Base-by-base conservation (phyloP, 2,329 filamentous ascomycete species). In the Colletotrichum spinosum region DNA sequence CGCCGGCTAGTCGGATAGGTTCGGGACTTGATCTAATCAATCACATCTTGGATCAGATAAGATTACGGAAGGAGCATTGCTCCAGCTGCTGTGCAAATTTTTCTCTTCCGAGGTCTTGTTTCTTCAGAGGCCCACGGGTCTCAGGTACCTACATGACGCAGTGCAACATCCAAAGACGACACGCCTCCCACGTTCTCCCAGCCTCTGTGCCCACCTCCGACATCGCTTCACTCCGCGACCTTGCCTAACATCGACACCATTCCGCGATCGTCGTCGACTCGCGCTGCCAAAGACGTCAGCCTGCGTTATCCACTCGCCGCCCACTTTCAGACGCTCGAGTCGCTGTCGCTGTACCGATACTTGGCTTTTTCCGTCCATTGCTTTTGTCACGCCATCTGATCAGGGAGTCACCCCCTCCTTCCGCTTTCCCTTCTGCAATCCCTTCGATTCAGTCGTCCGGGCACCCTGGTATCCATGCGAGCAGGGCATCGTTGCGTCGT, bases 21-120 rank as follows among this genome's bases (percentile, higher is more conserved):
- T 64, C 49, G 38, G 60, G 33, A 46, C 46, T 65, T 50, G 64
- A 67, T 65, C 64, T 67, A 64, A 67, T 67, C 64, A 64, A 67
- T 67, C 64, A 63, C 48, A 67, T 67, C 64, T 67, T 54, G 53
- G 64, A 67, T 67, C 64, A 63, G 64, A 67, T 67, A 67, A 67
- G 64, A 67, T 67, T 59, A 65, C 50, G 49, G 59, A 48, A 59
- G 45, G 41, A 59, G 34, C 44, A 46, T 56, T 50, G 61, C 33
- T 38, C 25, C 39, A 46, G n/a, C 41, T 39, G 25, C 17, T 45
- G 39, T 50, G 63, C 63, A 67, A 58, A 66, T 37, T 37, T 65
- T 64, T 17, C 13, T 48, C 34, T 11, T 17, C 57, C 39, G 39
- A 39, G 50, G 56, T n/a, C 52, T 33, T 13, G n/a, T 10, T 37